Percentiles rank a stretch among this genome's conserved stretches.
Conservation (phyloP, 352 stramenopile genomes). For the Phytophthora quininea region DNA sequence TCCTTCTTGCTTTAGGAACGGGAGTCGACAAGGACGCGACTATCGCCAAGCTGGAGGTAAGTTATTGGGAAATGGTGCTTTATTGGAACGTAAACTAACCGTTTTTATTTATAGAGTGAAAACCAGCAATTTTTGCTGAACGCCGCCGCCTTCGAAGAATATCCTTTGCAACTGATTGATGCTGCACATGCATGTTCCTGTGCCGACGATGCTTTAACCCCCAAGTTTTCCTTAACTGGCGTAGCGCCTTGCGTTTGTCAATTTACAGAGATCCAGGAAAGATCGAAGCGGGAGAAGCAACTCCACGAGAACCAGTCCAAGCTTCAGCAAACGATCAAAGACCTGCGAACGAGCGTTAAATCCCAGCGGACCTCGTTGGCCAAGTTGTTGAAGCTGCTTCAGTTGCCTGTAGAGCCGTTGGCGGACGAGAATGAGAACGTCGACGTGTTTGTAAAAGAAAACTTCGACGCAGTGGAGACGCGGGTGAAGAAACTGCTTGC, state of each 20-base stretch:
- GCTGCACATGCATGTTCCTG: conserved; percentile 24
- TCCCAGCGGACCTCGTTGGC: conserved; percentile 60
- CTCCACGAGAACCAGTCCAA: conserved; percentile 71
- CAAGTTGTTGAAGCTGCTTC: conserved; percentile 63
- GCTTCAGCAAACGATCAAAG: conserved; percentile 70
- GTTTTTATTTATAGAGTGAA: conserved; percentile 49
- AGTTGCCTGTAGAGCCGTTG: conserved; percentile 36
- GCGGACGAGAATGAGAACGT: conserved; percentile 39
- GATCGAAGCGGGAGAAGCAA: conserved; percentile 61
- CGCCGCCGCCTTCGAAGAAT: conserved; percentile 86
- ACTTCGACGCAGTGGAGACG: conserved; percentile 55
- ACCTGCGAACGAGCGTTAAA: conserved; percentile 55
- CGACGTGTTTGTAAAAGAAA: conserved; percentile 49
- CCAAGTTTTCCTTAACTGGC: conserved; percentile 59
- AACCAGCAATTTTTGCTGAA: conserved; percentile 88
- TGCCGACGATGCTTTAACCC: conserved; percentile 1
- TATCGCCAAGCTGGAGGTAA: conserved; percentile 79
- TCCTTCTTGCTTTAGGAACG: conserved; percentile 24
- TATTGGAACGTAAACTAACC: neutral
- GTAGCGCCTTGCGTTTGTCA: conserved; percentile 34
- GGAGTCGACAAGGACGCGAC: conserved; percentile 44
- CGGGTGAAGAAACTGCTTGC: conserved; percentile 65
- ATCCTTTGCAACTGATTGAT: conserved; percentile 54
- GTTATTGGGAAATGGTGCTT: conserved; percentile 2
- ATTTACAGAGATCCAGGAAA: conserved; percentile 81